phyloP scores from a whole-genome alignment of 2,329 filamentous ascomycete genomes.

The Drechslera avenae region DNA sequence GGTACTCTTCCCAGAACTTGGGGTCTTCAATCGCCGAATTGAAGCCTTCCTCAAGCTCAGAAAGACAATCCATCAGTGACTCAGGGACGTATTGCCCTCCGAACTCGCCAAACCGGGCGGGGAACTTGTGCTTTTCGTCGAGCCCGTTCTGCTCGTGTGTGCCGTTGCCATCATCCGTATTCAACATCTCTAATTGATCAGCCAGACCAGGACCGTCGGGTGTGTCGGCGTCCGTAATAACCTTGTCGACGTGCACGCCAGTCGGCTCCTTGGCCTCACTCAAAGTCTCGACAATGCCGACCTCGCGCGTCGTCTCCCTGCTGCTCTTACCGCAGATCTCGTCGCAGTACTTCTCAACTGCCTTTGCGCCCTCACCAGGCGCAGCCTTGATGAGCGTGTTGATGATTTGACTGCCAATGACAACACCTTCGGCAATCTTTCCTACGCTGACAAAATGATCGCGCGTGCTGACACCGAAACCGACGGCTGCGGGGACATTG shows the following conservation, averaged over 20 bases:
- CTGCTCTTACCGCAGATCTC: conserved; percentile 66
- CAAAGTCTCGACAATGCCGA: conserved; percentile 72
- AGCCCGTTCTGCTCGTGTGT: conserved; percentile 36
- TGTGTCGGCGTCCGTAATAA: conserved; percentile 64
- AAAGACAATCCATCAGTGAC: conserved; percentile 94
- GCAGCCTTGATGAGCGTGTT: conserved; percentile 74
- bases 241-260: conserved; percentile 69
- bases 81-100: conserved; percentile 98
- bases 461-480: conserved; percentile 93
- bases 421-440: conserved; percentile 86
- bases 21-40: conserved; percentile 84
- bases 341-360: conserved; percentile 85
- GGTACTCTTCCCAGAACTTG: conserved; percentile 95
- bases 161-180: conserved; percentile 57
- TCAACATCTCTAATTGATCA: conserved; percentile 84
- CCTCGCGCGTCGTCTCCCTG: conserved; percentile 64
- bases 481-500: conserved; percentile 86
- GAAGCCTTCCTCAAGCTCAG: conserved; percentile 89
- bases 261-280: conserved; percentile 64
- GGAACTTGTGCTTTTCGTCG: conserved; percentile 61
- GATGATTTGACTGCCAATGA: conserved; percentile 95
- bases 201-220: conserved; percentile 70
- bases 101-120: conserved; percentile 90
- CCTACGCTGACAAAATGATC: conserved; percentile 91
- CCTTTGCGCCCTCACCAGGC: conserved; percentile 68